Evolutionary conservation across 208 protist species (phyloP).

Genomic region (Zelonia costaricensis): DNA sequence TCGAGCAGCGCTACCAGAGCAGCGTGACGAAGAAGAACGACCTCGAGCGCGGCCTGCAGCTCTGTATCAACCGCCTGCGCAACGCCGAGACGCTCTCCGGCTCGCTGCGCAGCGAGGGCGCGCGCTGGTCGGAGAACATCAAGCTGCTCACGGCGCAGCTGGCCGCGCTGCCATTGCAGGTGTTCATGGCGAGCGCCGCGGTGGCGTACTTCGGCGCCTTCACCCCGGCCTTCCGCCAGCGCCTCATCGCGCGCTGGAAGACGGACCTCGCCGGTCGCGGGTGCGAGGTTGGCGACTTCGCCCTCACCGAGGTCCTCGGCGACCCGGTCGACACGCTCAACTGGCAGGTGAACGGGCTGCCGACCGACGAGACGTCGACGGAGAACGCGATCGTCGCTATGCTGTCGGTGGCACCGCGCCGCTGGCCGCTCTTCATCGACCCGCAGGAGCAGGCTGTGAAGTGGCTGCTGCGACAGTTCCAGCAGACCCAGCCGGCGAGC

Average conservation of each 20-base stretch:
- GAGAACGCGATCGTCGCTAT: constrained; percentile 96
- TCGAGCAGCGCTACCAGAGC: constrained; percentile 89
- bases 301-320: constrained; percentile 72
- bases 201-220: constrained; percentile 96
- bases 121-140: constrained; percentile 94
- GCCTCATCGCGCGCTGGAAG: constrained; percentile 83
- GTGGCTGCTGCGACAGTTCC: constrained; percentile 91
- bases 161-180: constrained; percentile 88
- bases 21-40: constrained; percentile 91
- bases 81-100: constrained; percentile 95
- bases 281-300: constrained; percentile 58
- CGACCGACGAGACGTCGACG: constrained; percentile 95
- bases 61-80: constrained; percentile 88
- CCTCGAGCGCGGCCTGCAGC: constrained; percentile 84
- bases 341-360: constrained; percentile 96
- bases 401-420: constrained; percentile 71
- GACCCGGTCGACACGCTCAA: constrained; percentile 96
- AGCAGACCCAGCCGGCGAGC: constrained; percentile 25
- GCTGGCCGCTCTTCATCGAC: constrained; percentile 96
- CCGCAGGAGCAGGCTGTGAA: constrained; percentile 96
- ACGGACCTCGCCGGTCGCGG: constrained; percentile 43
- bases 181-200: constrained; percentile 95
- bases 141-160: constrained; percentile 66
- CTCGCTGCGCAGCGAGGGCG: constrained; percentile 93
- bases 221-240: constrained; percentile 91